Conservation (phyloP, 805 yeast species). For the Wickerhamomyces hampshirensis region DNA sequence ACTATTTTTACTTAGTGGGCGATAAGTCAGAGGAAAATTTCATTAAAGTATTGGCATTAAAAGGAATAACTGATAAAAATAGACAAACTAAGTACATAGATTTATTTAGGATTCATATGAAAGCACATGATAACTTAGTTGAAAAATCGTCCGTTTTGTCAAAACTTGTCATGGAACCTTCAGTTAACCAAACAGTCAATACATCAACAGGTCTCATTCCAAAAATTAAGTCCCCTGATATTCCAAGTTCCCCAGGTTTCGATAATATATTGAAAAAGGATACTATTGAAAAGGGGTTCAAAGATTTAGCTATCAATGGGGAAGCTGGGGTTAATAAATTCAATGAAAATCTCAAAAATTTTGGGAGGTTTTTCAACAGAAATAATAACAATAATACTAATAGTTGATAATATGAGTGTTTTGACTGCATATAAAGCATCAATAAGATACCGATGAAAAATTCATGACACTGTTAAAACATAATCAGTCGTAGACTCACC, state of each 20-base stretch:
- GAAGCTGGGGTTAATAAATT: slow-evolving; percentile 60
- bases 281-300: slow-evolving; percentile 31
- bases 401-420: not conserved
- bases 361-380: slow-evolving; percentile 54
- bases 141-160: slow-evolving; percentile 25
- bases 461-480: slow-evolving; percentile 18
- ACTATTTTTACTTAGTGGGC: slow-evolving; percentile 60
- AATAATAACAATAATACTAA: slow-evolving; percentile 14
- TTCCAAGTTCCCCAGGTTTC: slow-evolving; percentile 23
- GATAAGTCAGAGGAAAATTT: slow-evolving; percentile 63
- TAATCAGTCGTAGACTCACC: slow-evolving; percentile 31
- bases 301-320: slow-evolving; percentile 38
- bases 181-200: not conserved
- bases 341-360: slow-evolving; percentile 51
- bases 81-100: slow-evolving; percentile 22
- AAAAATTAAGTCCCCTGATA: slow-evolving; percentile 16
- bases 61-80: slow-evolving; percentile 38
- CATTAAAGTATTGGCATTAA: slow-evolving; percentile 56
- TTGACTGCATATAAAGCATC: not conserved
- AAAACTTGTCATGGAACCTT: slow-evolving; percentile 14
- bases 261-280: slow-evolving; percentile 26
- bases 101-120: slow-evolving; percentile 23
- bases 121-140: slow-evolving; percentile 21
- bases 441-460: too few species aligned
- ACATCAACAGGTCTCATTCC: slow-evolving; percentile 9